Evolutionary conservation across 2,329 filamentous ascomycete species (phyloP).

Genomic region (Periconia sp.): DNA sequence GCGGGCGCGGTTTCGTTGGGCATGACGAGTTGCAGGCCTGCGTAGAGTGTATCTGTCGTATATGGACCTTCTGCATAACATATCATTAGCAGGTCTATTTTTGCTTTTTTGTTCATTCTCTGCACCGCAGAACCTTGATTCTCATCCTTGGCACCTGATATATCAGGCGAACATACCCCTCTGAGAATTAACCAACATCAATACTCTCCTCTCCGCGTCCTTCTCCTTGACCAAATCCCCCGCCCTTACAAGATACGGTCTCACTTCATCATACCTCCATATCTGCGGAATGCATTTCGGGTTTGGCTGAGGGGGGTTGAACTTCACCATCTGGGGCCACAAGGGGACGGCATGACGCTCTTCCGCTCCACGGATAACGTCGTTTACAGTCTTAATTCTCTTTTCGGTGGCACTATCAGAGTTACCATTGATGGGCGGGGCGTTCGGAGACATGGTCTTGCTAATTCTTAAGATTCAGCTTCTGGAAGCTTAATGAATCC

Average conservation of each 20-base stretch:
- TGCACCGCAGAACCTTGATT: no score
- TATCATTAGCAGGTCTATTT: not conserved
- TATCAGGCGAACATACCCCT: constrained; percentile 18
- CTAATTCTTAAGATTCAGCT: not conserved
- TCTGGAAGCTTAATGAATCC: not conserved
- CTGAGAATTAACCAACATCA: constrained; percentile 47
- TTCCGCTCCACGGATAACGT: constrained; percentile 17
- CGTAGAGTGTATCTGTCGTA: constrained; percentile 62
- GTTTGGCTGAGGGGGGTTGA: constrained; percentile 52
- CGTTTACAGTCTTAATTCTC: constrained; percentile 11
- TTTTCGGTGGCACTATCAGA: not conserved
- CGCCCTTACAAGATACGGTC: constrained; percentile 38
- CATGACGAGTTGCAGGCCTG: constrained; percentile 59
- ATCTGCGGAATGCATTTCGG: constrained; percentile 45
- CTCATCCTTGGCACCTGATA: not conserved
- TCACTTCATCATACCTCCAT: constrained; percentile 42
- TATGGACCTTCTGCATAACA: constrained; percentile 52
- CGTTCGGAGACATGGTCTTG: not conserved
- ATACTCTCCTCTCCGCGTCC: constrained; percentile 43
- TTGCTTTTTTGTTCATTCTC: not conserved
- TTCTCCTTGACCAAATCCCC: constrained; percentile 42
- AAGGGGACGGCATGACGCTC: constrained; percentile 39
- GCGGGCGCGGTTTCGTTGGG: constrained; percentile 59
- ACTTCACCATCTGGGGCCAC: constrained; percentile 52
- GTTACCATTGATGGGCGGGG: not conserved